A percentile compares a stretch with the other conserved stretches of the same genome.
Evolutionary conservation across 2,329 filamentous ascomycete species (phyloP).

Genomic region (Nothophaeocryptopus gaeumannii): DNA sequence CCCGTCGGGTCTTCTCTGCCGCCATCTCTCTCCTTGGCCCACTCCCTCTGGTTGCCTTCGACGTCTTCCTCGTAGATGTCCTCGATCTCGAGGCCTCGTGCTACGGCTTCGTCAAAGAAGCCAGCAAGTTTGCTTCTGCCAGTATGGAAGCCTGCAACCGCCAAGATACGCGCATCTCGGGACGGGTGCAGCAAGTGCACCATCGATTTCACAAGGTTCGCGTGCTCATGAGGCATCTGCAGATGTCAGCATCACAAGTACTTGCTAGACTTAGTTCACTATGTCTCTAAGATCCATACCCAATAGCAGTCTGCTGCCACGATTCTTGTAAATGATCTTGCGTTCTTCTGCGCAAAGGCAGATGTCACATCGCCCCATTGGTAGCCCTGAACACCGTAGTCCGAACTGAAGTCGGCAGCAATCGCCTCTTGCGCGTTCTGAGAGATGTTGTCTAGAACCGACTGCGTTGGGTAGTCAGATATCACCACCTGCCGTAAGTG

Average conservation of each 20-base stretch:
- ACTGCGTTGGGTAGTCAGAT: slow-evolving; percentile 65
- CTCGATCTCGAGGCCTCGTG: slow-evolving; percentile 59
- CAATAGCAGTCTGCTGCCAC: slow-evolving; percentile 72
- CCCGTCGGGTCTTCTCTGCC: slow-evolving; percentile 60
- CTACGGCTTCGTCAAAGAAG: slow-evolving; percentile 60
- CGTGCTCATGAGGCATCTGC: slow-evolving; percentile 65
- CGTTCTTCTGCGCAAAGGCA: slow-evolving; percentile 39
- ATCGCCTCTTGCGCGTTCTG: slow-evolving; percentile 58
- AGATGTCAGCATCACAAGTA: too few species aligned
- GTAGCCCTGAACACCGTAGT: slow-evolving; percentile 57
- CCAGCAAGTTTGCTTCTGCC: slow-evolving; percentile 62
- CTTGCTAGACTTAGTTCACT: too few species aligned
- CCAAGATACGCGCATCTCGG: slow-evolving; percentile 54
- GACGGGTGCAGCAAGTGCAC: slow-evolving; percentile 60
- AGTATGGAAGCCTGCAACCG: slow-evolving; percentile 71
- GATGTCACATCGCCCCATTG: slow-evolving; percentile 59
- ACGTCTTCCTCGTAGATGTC: slow-evolving; percentile 68
- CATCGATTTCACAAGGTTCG: slow-evolving; percentile 62
- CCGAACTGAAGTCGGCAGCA: slow-evolving; percentile 33
- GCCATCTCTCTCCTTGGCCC: slow-evolving; percentile 55
- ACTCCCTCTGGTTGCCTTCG: slow-evolving; percentile 60
- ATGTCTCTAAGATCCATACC: slow-evolving; percentile 30
- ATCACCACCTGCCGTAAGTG: slow-evolving; percentile 49
- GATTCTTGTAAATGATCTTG: slow-evolving; percentile 57
- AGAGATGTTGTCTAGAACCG: slow-evolving; percentile 58